Percentiles rank a stretch among this genome's conserved stretches.
Conservation (phyloP, 2,329 filamentous ascomycete species). For the Colletotrichum chlorophyti region DNA sequence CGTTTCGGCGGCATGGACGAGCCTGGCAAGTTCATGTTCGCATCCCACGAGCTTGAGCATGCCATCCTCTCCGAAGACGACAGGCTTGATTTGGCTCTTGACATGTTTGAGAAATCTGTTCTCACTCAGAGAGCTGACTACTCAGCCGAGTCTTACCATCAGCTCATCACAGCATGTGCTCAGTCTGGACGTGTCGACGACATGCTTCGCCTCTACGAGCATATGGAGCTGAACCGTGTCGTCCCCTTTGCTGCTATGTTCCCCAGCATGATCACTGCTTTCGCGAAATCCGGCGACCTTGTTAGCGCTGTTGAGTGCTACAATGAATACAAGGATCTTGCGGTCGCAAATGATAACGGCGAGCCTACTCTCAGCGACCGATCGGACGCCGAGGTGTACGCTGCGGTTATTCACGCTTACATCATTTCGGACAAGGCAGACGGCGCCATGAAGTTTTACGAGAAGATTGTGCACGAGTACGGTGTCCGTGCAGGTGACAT, state of each 20-base stretch:
- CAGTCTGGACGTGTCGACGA: slow-evolving; percentile 80
- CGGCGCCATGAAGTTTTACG: slow-evolving; percentile 84
- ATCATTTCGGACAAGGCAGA: slow-evolving; percentile 80
- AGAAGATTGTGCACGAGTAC: slow-evolving; percentile 74
- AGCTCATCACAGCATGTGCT: slow-evolving; percentile 87
- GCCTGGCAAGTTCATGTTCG: slow-evolving; percentile 84
- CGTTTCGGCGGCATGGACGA: slow-evolving; percentile 88
- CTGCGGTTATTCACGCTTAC: slow-evolving; percentile 90
- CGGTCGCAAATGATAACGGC: slow-evolving; percentile 83
- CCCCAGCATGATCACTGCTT: slow-evolving; percentile 93
- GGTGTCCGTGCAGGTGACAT: slow-evolving; percentile 66
- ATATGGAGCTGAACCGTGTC: slow-evolving; percentile 83
- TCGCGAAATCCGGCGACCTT: slow-evolving; percentile 81
- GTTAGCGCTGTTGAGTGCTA: slow-evolving; percentile 92
- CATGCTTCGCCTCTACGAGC: slow-evolving; percentile 89
- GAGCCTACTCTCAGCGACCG: slow-evolving; percentile 72
- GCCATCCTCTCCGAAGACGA: slow-evolving; percentile 88
- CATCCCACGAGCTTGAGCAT: slow-evolving; percentile 85
- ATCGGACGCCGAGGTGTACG: slow-evolving; percentile 85
- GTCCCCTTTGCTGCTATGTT: slow-evolving; percentile 83
- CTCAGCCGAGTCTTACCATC: slow-evolving; percentile 82
- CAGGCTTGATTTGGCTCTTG: slow-evolving; percentile 82
- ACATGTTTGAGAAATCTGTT: slow-evolving; percentile 82
- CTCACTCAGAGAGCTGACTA: slow-evolving; percentile 69
- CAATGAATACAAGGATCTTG: slow-evolving; percentile 89